Evolutionary conservation across 805 yeast genomes (phyloP).

Genomic region (Wickerhamiella australiensis): DNA sequence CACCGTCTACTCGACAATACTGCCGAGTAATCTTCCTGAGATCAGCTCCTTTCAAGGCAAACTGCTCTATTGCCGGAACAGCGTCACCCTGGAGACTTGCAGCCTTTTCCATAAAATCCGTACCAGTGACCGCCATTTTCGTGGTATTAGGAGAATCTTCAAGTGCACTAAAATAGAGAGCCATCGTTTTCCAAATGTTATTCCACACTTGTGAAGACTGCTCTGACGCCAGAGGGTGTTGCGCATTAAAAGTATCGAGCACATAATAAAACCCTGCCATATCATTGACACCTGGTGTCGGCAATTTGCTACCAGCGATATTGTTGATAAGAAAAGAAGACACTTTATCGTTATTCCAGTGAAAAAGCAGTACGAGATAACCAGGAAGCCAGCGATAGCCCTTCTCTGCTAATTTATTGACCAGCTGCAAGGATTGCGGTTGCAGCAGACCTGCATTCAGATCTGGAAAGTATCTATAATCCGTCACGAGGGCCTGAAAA

Average conservation of each 20-base stretch:
- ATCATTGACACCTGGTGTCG: neutral
- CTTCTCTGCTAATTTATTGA: neutral
- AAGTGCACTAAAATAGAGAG: neutral
- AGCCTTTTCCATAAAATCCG: neutral
- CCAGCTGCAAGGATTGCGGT: neutral
- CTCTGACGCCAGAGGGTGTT: neutral
- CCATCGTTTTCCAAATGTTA: neutral
- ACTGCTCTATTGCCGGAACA: neutral
- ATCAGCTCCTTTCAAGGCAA: neutral
- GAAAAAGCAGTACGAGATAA: neutral
- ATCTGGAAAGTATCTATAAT: neutral
- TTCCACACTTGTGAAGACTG: neutral
- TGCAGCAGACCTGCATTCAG: neutral
- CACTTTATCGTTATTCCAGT: neutral
- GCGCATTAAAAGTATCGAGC: neutral
- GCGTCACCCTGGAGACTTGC: neutral
- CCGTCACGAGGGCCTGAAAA: neutral
- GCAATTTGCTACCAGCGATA: neutral
- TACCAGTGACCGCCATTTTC: neutral
- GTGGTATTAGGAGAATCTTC: neutral
- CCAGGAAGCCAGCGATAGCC: neutral
- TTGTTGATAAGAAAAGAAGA: neutral
- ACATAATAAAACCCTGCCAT: neutral
- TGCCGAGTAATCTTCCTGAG: neutral
- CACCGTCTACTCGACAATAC: neutral